Evolutionary conservation across 2,329 filamentous ascomycete species (phyloP), one percentile per base, ranked within the genome.

Genomic region (Sporothrix euskadiensis): DNA sequence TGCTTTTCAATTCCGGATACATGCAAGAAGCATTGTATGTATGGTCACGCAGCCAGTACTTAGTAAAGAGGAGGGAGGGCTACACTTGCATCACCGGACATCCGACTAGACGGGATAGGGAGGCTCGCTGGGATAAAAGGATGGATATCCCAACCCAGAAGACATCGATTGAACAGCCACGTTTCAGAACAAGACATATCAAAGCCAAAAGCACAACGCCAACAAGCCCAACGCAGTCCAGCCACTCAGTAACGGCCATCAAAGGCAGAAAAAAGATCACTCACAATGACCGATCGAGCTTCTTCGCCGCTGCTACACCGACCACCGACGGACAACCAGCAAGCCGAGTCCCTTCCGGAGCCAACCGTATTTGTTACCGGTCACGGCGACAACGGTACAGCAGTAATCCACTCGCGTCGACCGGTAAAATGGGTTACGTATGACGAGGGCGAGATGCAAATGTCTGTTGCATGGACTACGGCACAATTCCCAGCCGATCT

Each of bases 391-490:
- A 14, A 73, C 16, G 76, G 73, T 6, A 73, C 74, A 47, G 77
- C 76, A 10, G 41, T 77, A 7, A 26, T 77, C 16, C 77, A 75
- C 47, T 75, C 76, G 19, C 69, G 72, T 12, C 75, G 75, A 12
- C 73, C 73, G 1, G 75, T 72, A 5, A 59, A 69, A 26, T 77
- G 75, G 75, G 44, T 22, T 9, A 61, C 35, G 12, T 74, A 75
- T 66, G 76, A 57, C 35, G 39, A 71, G 9, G 61, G 52, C n/a
- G 12, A 49, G 3, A 71, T 77, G 47, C 61, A 71, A 59, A 77
- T 77, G 76, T 61, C 75, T 8, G 76, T 77, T 4, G 74, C 71
- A 3, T 77, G 76, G 74, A 76, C 75, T 8, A 77, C 76, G 4
- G 61, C 68, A 4, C 1, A 39, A 41, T 77, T 77, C 69, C 76